phyloP scores from a whole-genome alignment of 495 filamentous ascomycete species.

The Xylaria grammica region DNA sequence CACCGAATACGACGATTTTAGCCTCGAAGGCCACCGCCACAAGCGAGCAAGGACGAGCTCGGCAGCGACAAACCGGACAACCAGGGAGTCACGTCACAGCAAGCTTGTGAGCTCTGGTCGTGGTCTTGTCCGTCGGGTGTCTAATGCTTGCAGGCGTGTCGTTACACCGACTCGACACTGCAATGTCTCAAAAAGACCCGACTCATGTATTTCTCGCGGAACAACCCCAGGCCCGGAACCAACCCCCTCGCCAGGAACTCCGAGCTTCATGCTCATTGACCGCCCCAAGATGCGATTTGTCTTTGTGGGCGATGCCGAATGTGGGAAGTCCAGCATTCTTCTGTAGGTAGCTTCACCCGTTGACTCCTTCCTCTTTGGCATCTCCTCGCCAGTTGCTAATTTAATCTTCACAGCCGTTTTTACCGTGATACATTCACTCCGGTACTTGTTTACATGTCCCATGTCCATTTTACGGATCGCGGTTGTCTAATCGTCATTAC shows the following conservation, averaged over 20 bases:
- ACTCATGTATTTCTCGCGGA: not conserved
- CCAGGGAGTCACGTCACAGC: conserved; percentile 8
- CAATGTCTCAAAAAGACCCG: not conserved
- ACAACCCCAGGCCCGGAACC: conserved; percentile 15
- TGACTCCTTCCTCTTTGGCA: not conserved
- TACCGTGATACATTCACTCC: conserved; percentile 26
- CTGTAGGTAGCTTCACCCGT: conserved; percentile 23
- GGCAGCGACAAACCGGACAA: not conserved
- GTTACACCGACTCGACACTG: not conserved
- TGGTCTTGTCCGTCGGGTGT: conserved; percentile 21
- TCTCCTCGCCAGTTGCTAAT: not conserved
- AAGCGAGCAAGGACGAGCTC: conserved; percentile 26
- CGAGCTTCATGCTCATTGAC: conserved; percentile 18
- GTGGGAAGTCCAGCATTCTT: conserved; percentile 35
- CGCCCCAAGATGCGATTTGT: conserved; percentile 35
- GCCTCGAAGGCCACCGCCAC: conserved; percentile 19
- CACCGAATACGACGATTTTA: not conserved
- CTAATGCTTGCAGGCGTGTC: conserved; percentile 20
- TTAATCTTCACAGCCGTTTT: conserved; percentile 25
- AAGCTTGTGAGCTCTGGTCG: conserved; percentile 15
- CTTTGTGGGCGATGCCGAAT: conserved; percentile 33
- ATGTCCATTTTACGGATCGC: not conserved
- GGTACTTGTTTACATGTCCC: conserved; percentile 11
- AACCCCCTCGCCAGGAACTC: conserved; percentile 14
- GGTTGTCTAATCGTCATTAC: not conserved